Evolutionary conservation across 257 asterid genomes (phyloP), one percentile per base, ranked within the genome.

Genomic region (Solanum stenotomum): DNA sequence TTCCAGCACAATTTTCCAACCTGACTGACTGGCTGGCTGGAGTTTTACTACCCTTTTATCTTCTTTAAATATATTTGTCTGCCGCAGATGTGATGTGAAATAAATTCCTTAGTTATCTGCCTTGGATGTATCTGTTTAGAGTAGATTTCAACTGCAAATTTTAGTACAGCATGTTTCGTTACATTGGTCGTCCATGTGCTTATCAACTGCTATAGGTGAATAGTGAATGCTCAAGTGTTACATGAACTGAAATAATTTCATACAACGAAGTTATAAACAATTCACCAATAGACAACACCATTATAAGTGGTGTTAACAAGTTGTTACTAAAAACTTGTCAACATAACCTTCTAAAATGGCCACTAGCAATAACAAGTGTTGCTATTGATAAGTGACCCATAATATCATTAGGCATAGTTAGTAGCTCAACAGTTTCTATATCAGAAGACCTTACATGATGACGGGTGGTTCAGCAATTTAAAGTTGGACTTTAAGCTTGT

Each of bases 1-100:
- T 77, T 86, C 89, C 88, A 85, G 85, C 89, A 83, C 89, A 85
- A 76, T 86, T 88, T 87, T 90, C 88, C 90, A 90, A 76, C 87
- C 89, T 89, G 72, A 87, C 13, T 84, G 78, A 75, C 12, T 40
- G 44, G 44, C 13, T 84, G 86, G 91, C 88, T 87, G 91, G 89
- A 89, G 74, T 88, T 83, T 87, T 87, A 89, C 40, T 10, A 20
- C 49, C 83, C 83, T 76, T 35, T 6, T 76, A 40, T 72, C 74
- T 33, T 11, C 29, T 84, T 74, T 49, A 23, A 22, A 77, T 27
- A 84, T 27, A 52, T n/a, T 35, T 29, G 9, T 37, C 31, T 44
- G 65, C 33, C 4, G 27, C 25, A 5, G 23, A 22, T 77, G 44
- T 29, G 61, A 40, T 78, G 84, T 2, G 34, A 78, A 78, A n/a